A percentile compares a stretch with the other conserved stretches of the same genome.
Evolutionary conservation across 2,329 filamentous ascomycete species (phyloP).

Genomic region (Pseudogymnoascus sp.): DNA sequence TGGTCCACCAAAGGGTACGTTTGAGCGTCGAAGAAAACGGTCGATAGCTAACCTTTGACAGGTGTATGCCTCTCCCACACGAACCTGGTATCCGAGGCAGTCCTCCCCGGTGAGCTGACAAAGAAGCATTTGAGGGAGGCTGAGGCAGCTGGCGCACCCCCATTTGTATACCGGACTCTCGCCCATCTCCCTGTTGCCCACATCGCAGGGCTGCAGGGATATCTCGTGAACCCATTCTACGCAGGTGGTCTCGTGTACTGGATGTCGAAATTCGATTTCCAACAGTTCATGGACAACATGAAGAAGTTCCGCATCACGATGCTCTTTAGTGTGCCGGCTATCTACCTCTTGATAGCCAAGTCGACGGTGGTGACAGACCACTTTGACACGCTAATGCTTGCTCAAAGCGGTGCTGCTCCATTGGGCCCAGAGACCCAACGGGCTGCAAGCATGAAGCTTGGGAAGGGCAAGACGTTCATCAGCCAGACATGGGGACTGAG

Average conservation of each 20-base stretch:
- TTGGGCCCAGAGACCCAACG: constrained; percentile 44
- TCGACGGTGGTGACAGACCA: constrained; percentile 55
- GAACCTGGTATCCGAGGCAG: constrained; percentile 60
- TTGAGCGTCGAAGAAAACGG: background rate
- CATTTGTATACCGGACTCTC: constrained; percentile 34
- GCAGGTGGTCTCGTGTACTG: constrained; percentile 53
- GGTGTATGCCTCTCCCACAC: constrained; percentile 70
- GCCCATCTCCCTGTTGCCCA: constrained; percentile 41
- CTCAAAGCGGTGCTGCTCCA: constrained; percentile 58
- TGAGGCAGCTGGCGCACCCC: constrained; percentile 16
- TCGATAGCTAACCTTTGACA: constrained; percentile 28
- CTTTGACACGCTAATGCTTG: constrained; percentile 42
- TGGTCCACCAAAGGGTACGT: constrained; percentile 61
- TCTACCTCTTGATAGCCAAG: constrained; percentile 66
- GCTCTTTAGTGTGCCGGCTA: constrained; percentile 64
- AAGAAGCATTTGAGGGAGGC: constrained; percentile 23
- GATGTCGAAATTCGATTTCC: constrained; percentile 71
- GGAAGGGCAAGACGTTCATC: constrained; percentile 46
- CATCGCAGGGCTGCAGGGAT: constrained; percentile 41
- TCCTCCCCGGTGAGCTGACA: constrained; percentile 29
- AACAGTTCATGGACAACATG: constrained; percentile 61
- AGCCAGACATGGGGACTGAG: constrained; percentile 70
- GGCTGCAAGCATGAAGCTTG: constrained; percentile 44
- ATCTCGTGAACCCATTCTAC: constrained; percentile 39
- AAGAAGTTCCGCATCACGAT: constrained; percentile 62